A percentile compares a stretch with the other conserved stretches of the same genome.
Evolutionary conservation across 495 filamentous ascomycete genomes (phyloP).

Genomic region (Annulohypoxylon stygium): DNA sequence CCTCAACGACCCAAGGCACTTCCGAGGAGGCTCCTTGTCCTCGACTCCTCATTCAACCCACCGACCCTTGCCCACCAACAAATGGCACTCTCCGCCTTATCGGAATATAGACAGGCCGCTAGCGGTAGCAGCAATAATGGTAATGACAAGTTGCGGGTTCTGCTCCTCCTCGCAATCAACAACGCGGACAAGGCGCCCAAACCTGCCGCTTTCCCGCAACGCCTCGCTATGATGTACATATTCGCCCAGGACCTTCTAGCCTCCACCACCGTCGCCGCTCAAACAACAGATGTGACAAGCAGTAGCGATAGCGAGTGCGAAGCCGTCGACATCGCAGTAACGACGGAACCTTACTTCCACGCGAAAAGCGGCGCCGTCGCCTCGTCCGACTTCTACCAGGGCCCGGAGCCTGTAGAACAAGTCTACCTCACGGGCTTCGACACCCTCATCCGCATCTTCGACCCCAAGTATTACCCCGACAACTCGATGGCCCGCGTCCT

Average conservation of each 20-base stretch:
- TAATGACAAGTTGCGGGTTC: constrained; percentile 62
- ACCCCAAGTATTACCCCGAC: constrained; percentile 82
- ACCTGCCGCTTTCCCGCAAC: constrained; percentile 83
- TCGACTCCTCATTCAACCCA: constrained; percentile 97
- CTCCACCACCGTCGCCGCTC: constrained; percentile 6
- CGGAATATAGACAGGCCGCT: constrained; percentile 49
- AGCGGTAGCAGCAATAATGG: not conserved
- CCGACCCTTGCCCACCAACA: constrained; percentile 85
- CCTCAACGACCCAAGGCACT: constrained; percentile 42
- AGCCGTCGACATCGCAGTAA: constrained; percentile 82
- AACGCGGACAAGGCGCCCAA: constrained; percentile 95
- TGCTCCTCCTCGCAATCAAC: constrained; percentile 87
- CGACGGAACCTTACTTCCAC: constrained; percentile 84
- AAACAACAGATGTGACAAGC: not conserved
- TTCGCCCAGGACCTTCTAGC: constrained; percentile 65
- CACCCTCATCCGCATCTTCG: constrained; percentile 85
- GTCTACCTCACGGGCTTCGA: constrained; percentile 90
- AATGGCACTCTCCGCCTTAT: constrained; percentile 78
- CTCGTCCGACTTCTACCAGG: constrained; percentile 63
- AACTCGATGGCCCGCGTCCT: constrained; percentile 65
- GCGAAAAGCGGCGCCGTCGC: constrained; percentile 84
- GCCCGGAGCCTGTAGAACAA: constrained; percentile 63
- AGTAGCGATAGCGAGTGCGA: constrained; percentile 1
- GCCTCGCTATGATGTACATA: constrained; percentile 87
- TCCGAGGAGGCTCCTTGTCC: constrained; percentile 73